Conservation (phyloP, 495 filamentous ascomycete species). For the Podospora pseudoanserina region DNA sequence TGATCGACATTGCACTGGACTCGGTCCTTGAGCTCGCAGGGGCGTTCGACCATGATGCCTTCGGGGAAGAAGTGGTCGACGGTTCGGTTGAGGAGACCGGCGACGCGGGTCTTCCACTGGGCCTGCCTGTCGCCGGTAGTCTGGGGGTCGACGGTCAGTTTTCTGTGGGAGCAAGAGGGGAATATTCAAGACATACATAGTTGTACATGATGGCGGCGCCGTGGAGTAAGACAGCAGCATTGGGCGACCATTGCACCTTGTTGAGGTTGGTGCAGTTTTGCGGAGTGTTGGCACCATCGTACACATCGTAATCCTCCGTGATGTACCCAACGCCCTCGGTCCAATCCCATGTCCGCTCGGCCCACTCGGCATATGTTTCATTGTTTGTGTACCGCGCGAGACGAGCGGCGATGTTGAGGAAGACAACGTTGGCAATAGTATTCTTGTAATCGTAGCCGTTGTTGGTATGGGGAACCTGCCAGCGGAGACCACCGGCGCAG, state of each 20-base stretch:
- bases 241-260: conserved; percentile 65
- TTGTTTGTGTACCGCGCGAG: conserved; percentile 70
- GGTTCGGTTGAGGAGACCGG: conserved; percentile 52
- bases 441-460: conserved; percentile 78
- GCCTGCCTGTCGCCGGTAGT: conserved; percentile 44
- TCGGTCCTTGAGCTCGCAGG: conserved; percentile 55
- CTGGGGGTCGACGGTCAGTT: not conserved
- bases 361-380: conserved; percentile 66
- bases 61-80: conserved; percentile 54
- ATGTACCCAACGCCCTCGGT: conserved; percentile 49
- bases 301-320: conserved; percentile 49
- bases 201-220: conserved; percentile 70
- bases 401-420: conserved; percentile 68
- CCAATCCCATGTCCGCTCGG: conserved; percentile 68
- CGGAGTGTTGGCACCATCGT: conserved; percentile 53
- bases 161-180: not conserved
- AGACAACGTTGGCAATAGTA: conserved; percentile 62
- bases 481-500: conserved; percentile 74
- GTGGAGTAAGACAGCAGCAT: conserved; percentile 63
- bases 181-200: conserved; percentile 40
- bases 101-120: conserved; percentile 52
- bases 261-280: conserved; percentile 49
- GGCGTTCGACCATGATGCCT: conserved; percentile 58
- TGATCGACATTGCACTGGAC: conserved; percentile 67
- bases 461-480: conserved; percentile 78